Evolutionary conservation across 805 yeast genomes (phyloP).

Genomic region (Schizosaccharomyces japonicus): DNA sequence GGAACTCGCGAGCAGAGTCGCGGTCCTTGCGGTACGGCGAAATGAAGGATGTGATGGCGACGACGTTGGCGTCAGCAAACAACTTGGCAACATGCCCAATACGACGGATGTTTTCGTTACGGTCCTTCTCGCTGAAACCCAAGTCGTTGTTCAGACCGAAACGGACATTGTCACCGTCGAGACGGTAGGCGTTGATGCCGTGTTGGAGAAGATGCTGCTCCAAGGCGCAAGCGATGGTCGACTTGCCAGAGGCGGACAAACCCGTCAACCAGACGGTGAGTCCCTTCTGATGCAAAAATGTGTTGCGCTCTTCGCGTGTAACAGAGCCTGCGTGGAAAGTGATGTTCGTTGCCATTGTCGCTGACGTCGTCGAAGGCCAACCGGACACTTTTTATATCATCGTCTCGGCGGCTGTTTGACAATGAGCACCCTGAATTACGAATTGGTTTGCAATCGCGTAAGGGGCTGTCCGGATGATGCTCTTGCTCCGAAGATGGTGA

Average conservation of each 20-base stretch:
- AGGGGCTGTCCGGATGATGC: no score
- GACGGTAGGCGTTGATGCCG: constrained; percentile 54
- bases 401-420: no score
- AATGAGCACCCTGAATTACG: no score
- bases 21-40: constrained; percentile 77
- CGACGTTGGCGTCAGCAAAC: constrained; percentile 76
- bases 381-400: no score
- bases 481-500: no score
- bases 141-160: constrained; percentile 88
- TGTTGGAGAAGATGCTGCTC: constrained; percentile 57
- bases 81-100: constrained; percentile 83
- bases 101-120: constrained; percentile 86
- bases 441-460: no score
- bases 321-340: constrained; percentile 78
- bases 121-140: constrained; percentile 74
- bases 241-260: constrained; percentile 80
- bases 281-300: constrained; percentile 55
- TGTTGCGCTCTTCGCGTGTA: constrained; percentile 57
- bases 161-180: constrained; percentile 79
- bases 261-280: constrained; percentile 92
- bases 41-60: constrained; percentile 76
- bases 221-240: constrained; percentile 77
- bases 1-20: constrained; percentile 63
- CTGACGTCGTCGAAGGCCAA: neutral
- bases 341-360: constrained; percentile 55